Evolutionary conservation across 2,329 filamentous ascomycete genomes (phyloP), one percentile per base, ranked within the genome.

Genomic region (Rhexocercosporidium sp.): DNA sequence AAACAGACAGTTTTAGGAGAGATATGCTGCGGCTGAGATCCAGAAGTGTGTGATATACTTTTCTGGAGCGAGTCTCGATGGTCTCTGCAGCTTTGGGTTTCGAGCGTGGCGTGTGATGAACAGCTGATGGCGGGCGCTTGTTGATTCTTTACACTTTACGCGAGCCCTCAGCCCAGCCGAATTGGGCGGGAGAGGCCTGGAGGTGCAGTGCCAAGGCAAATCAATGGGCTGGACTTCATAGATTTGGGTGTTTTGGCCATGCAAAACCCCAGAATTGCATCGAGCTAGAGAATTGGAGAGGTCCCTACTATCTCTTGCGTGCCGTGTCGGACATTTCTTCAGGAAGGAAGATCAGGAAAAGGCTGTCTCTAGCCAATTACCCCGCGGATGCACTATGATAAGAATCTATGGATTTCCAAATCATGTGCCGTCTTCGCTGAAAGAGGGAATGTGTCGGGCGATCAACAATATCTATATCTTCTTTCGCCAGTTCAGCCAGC

Each of bases 61-160:
- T 22, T 47, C 46, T 47, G 46, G 46, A 47, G n/a, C 20, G 12
- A 31, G 46, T n/a, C 46, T 22, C 16, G 46, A 47, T 47, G 46
- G 46, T 31, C 29, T 31, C 9, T 31, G 29, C 29, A 31, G 9
- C 46, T 22, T 47, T n/a, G n/a, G 25, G 6, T 22, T 47, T 47
- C 22, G 46, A 20, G 20, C 46, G 20, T 47, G 46, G 46, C 46
- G 46, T 20, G n/a, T 3, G 46, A 25, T 47, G 46, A 20, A 47
- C 46, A 47, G 46, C 46, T 47, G 46, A 47, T n/a, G 46, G 46
- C 46, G 46, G 46, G 46, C 46, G 46, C 46, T 47, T 47, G 46
- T 47, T 47, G 46, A 47, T 47, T 47, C 46, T 47, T 22, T n/a
- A 47, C 22, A 20, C 46, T 22, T 25, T 47, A 47, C n/a, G 20